A percentile compares a stretch with the other conserved stretches of the same genome.
These are phyloP conservation scores for Entomortierella lignicola DNA, from an alignment of 192 early-diverging fungal genomes.

Conservation along the genomic window DNA sequence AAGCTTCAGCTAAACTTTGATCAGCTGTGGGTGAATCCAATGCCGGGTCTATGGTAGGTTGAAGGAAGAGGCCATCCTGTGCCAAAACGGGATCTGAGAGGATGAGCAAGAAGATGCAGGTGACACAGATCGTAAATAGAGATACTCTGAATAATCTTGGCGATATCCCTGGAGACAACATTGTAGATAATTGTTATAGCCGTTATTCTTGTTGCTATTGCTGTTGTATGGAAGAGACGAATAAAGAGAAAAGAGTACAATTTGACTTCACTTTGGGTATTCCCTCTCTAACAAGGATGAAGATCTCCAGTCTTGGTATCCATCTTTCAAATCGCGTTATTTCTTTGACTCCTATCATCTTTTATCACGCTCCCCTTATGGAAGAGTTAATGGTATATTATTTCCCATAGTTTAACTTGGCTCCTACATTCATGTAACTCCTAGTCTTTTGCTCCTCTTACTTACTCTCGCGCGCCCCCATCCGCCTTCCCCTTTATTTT, in stretches of 20 bases:
- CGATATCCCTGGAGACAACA: neutral
- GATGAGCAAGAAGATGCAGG: neutral
- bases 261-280: no score
- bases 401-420: neutral
- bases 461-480: no score
- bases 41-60: neutral
- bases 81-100: neutral
- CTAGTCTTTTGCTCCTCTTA: neutral
- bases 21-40: no score
- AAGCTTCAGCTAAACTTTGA: no score
- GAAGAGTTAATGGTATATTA: no score
- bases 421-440: no score
- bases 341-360: no score
- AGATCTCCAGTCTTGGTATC: no score
- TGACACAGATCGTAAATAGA: neutral
- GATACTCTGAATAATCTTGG: neutral
- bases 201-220: neutral
- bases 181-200: neutral
- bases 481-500: neutral
- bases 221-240: neutral
- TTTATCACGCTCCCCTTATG: no score
- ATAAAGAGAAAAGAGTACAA: neutral
- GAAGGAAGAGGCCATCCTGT: neutral
- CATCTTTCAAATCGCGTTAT: no score
- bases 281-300: no score